A percentile compares a stretch with the other conserved stretches of the same genome.
Evolutionary conservation across 805 yeast species (phyloP).

Genomic region (Saccharomycopsis sp.): DNA sequence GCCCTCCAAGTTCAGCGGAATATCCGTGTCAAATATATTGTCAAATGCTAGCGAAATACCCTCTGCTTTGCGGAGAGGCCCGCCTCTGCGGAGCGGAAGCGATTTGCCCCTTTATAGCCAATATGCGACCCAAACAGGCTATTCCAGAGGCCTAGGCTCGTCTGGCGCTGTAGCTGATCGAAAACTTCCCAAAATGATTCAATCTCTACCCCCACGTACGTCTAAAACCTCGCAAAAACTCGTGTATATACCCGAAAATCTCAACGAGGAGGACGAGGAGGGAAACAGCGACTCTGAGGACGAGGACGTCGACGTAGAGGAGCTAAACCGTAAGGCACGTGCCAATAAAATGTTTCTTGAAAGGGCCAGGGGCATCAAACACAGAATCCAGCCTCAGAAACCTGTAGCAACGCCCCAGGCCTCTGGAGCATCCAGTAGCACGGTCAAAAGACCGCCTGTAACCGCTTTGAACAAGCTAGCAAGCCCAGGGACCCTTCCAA

Average conservation of each 20-base stretch:
- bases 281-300: conserved; percentile 5
- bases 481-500: background rate
- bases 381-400: background rate
- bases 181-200: conserved; percentile 40
- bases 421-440: background rate
- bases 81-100: conserved; percentile 23
- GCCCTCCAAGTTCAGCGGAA: conserved; percentile 52
- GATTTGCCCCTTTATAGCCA: background rate
- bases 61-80: conserved; percentile 55
- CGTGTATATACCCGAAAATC: conserved; percentile 69
- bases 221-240: conserved; percentile 81
- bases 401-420: background rate
- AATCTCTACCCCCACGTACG: conserved; percentile 62
- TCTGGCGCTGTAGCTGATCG: background rate
- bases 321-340: background rate
- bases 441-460: background rate
- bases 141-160: background rate
- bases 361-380: background rate
- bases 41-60: conserved; percentile 84
- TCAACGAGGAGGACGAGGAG: conserved; percentile 29
- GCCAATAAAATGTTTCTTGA: background rate
- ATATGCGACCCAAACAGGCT: background rate
- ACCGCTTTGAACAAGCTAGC: conserved; percentile 1
- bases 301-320: background rate
- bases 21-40: conserved; percentile 73